Evolutionary conservation across 139 green algal species (phyloP).

Genomic region (Ostreobium quekettii): DNA sequence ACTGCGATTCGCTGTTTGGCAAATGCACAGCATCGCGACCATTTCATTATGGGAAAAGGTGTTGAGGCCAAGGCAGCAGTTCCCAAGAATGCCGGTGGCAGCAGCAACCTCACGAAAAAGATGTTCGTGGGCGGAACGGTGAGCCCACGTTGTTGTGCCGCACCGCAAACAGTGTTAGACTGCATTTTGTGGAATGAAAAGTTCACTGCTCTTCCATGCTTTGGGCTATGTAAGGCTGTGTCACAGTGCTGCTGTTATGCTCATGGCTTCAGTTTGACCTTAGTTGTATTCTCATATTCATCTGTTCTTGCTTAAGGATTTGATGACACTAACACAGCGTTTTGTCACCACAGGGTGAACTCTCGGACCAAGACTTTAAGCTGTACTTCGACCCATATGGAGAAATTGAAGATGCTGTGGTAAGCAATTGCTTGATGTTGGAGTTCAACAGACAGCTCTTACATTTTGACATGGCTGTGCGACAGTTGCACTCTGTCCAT

Average conservation of each 20-base stretch:
- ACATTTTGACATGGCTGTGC: background rate
- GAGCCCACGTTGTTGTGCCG: background rate
- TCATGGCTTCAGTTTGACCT: background rate
- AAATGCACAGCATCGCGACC: constrained; percentile 38
- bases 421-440: constrained; percentile 14
- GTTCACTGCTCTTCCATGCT: background rate
- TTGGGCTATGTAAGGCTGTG: background rate
- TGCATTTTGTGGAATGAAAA: background rate
- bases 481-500: background rate
- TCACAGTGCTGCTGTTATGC: background rate
- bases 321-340: background rate
- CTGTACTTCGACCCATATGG: constrained; percentile 62
- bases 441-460: too few species aligned
- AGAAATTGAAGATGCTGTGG: constrained; percentile 51
- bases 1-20: background rate
- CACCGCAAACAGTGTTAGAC: background rate
- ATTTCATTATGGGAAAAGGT: constrained; percentile 49
- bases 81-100: constrained; percentile 41
- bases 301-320: background rate
- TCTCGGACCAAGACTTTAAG: constrained; percentile 58
- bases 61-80: constrained; percentile 67
- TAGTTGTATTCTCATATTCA: background rate
- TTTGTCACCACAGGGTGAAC: constrained; percentile 40
- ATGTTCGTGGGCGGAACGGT: constrained; percentile 75
- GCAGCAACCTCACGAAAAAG: constrained; percentile 46